phyloP scores from a whole-genome alignment of 768 basidiomycete genomes.

The Podaxis sp. region DNA sequence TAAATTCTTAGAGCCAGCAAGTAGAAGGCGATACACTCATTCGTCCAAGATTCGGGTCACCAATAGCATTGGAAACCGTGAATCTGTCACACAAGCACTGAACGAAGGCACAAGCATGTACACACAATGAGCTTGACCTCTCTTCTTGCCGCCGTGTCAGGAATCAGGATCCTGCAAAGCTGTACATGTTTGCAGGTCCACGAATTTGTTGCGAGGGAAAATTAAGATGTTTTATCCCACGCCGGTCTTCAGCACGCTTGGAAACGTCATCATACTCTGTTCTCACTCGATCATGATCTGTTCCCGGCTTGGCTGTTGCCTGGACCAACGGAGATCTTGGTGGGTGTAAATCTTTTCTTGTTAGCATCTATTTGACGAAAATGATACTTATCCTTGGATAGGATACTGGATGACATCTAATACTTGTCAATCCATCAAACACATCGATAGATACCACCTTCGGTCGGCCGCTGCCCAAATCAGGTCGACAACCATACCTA shows the following conservation, averaged over 20 bases:
- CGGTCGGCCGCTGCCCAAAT: too few species aligned
- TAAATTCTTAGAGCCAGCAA: too few species aligned
- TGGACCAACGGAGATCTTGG: background rate
- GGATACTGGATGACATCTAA: background rate
- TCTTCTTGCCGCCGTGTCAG: background rate
- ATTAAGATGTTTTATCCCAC: background rate
- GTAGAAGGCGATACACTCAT: too few species aligned
- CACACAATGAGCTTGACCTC: background rate
- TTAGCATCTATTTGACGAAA: background rate
- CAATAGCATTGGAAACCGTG: too few species aligned
- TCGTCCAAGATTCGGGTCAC: too few species aligned
- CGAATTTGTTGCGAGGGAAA: background rate
- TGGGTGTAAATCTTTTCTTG: conserved; percentile 1
- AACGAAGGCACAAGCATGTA: background rate
- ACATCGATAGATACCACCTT: background rate
- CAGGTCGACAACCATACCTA: background rate
- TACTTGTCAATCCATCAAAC: background rate
- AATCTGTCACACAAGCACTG: background rate
- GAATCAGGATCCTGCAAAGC: background rate
- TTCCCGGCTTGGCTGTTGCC: background rate
- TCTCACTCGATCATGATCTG: background rate
- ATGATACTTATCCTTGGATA: background rate
- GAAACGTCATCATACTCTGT: background rate
- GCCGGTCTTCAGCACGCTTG: background rate
- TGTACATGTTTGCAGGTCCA: background rate